Base-by-base conservation (phyloP, 306 rosid genomes). In the Mimosa bimucronata region DNA sequence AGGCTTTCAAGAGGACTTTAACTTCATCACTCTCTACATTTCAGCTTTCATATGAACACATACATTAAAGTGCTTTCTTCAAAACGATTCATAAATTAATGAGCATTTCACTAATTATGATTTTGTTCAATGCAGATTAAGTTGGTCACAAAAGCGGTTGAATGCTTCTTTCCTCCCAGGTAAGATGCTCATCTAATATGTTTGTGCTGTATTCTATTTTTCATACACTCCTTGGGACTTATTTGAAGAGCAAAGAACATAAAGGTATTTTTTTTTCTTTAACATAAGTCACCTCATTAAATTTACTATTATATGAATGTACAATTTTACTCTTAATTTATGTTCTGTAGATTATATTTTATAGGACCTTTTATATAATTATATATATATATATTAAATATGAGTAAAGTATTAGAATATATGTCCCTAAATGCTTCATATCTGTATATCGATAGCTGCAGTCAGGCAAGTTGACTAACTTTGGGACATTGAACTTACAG, bases 81-180 rank as follows among this genome's bases (percentile, higher is more conserved):
- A 10, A 3, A 58, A 58, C 6, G 31, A 11, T 44, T 48, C 10
- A n/a, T 11, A 78, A 55, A 29, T 15, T 42, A 30, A 66, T 61
- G 23, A 62, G 21, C 3, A 44, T 2, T 65, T 64, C 52, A 62
- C 76, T 77, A 0, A 85, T 37, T 50, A 23, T 79, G 42, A 6
- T 81, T 3, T 78, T 81, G 71, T 19, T 71, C 10, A 21, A 55
- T 79, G 75, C 83, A 87, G 90, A 67, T 62, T 87, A 73, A 66
- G 83, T 67, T 87, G 88, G 90, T 84, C 90, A 28, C 88, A 87
- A 13, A 87, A 87, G 74, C 82, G 88, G 28, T 19, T 50, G 23
- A n/a, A 87, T 76, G 86, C 88, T 52, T 41, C 85, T 72, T 82
- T 87, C 76, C 86, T 87, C 10, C 90, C 90, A 37, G 88, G 90